phyloP scores from a whole-genome alignment of 83 land plant species.

The Diphasiastrum complanatum region DNA sequence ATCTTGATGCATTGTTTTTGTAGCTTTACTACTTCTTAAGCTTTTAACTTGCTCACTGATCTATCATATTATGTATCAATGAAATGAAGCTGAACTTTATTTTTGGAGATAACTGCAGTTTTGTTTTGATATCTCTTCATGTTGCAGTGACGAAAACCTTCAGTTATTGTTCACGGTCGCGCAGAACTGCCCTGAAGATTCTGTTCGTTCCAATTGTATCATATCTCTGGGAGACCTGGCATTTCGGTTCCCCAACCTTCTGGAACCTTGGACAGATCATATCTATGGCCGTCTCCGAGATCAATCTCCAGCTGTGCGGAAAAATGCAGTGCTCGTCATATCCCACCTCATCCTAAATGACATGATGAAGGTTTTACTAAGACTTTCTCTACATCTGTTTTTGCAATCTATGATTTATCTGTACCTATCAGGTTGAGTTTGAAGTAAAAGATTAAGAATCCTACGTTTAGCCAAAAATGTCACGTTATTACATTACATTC shows the following conservation, averaged over 20 bases:
- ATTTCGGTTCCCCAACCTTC: conserved; percentile 88
- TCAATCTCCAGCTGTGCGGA: conserved; percentile 62
- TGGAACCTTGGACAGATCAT: conserved; percentile 99
- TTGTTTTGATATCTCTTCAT: background rate
- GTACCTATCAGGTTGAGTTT: too few species aligned
- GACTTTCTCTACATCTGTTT: background rate
- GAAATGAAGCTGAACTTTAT: background rate
- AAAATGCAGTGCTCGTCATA: conserved; percentile 93
- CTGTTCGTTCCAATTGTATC: conserved; percentile 92
- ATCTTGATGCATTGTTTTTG: too few species aligned
- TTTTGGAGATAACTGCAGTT: background rate
- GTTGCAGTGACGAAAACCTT: conserved; percentile 71
- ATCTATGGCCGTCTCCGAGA: conserved; percentile 81
- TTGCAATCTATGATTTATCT: too few species aligned
- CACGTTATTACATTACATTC: background rate
- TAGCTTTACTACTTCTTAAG: too few species aligned
- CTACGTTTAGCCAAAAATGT: too few species aligned
- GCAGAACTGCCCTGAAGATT: conserved; percentile 63
- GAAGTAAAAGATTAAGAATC: too few species aligned
- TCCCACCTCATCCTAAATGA: conserved; percentile 97
- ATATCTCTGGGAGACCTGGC: conserved; percentile 93
- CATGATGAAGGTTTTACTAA: conserved; percentile 87
- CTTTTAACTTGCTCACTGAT: too few species aligned
- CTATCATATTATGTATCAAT: too few species aligned
- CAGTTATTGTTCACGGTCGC: conserved; percentile 94